A percentile compares a stretch with the other conserved stretches of the same genome.
Evolutionary conservation across 805 yeast genomes (phyloP).

Genomic region (Cephaloascus fragrans): DNA sequence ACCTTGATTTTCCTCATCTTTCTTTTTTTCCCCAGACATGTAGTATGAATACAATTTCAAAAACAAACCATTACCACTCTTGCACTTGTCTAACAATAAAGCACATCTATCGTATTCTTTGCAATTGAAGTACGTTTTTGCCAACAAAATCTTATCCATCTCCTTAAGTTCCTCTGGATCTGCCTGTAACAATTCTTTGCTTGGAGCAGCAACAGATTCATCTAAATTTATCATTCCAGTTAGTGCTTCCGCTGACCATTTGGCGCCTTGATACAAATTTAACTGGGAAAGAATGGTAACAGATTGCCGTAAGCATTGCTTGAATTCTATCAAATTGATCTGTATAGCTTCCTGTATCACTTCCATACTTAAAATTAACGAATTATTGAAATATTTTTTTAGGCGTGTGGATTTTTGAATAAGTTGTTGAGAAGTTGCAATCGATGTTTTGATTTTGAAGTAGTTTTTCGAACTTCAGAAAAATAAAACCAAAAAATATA

Average conservation of each 20-base stretch:
- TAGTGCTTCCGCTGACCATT: constrained; percentile 79
- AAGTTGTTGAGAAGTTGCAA: neutral
- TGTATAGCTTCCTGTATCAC: neutral
- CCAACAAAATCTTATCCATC: constrained; percentile 43
- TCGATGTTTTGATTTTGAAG: neutral
- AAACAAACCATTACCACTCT: constrained; percentile 45
- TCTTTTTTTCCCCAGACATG: constrained; percentile 68
- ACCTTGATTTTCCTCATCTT: constrained; percentile 65
- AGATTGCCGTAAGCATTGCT: constrained; percentile 22
- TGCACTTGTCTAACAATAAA: constrained; percentile 40
- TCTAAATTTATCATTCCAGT: constrained; percentile 35
- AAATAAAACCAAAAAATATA: too few relatives aligned
- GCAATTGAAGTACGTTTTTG: constrained; percentile 66
- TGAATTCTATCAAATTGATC: neutral
- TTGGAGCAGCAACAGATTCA: neutral
- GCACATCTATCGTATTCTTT: constrained; percentile 81
- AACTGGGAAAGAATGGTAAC: constrained; percentile 38
- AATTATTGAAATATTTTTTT: neutral
- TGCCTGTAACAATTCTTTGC: neutral
- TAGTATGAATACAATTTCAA: constrained; percentile 59
- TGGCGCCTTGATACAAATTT: constrained; percentile 60
- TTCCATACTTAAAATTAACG: neutral
- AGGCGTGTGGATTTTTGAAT: neutral
- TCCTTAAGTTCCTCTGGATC: constrained; percentile 24
- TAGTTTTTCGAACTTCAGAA: too few relatives aligned